phyloP scores from a whole-genome alignment of 2,329 filamentous ascomycete species.

The Westerdykella aurantiaca region DNA sequence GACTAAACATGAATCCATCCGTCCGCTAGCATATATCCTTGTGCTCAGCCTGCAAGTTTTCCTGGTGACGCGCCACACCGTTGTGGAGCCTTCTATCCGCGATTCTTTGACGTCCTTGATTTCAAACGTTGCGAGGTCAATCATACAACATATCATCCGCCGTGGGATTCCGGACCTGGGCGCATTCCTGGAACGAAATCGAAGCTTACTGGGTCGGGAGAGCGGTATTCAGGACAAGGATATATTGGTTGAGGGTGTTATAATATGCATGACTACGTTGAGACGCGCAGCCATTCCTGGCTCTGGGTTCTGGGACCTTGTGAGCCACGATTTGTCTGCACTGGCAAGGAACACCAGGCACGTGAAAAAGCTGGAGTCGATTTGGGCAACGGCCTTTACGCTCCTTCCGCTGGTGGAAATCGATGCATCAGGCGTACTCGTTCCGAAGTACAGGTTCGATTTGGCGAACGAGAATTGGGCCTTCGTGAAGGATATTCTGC shows the following conservation, averaged over 20 bases:
- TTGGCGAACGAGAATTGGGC: slow-evolving; percentile 46
- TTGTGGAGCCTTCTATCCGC: slow-evolving; percentile 9
- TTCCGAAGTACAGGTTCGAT: slow-evolving; percentile 38
- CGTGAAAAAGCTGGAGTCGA: slow-evolving; percentile 31
- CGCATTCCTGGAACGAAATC: slow-evolving; percentile 43
- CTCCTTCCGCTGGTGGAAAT: slow-evolving; percentile 51
- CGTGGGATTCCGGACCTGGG: slow-evolving; percentile 35
- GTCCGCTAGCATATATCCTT: slow-evolving; percentile 25
- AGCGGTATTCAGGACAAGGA: slow-evolving; percentile 44
- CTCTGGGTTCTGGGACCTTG: slow-evolving; percentile 41
- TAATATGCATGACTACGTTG: slow-evolving; percentile 45
- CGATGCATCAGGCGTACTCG: slow-evolving; percentile 45
- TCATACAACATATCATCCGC: slow-evolving; percentile 33
- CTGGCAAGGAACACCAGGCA: slow-evolving; percentile 15
- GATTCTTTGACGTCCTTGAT: slow-evolving; percentile 27
- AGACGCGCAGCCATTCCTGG: slow-evolving; percentile 22
- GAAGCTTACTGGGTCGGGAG: slow-evolving; percentile 39
- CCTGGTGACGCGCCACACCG: slow-evolving; percentile 26
- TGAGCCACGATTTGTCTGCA: slow-evolving; percentile 32
- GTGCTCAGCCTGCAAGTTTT: slow-evolving; percentile 26
- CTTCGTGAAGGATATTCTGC: slow-evolving; percentile 43
- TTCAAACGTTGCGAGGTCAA: slow-evolving; percentile 29
- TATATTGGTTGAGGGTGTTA: slow-evolving; percentile 41
- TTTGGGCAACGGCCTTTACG: slow-evolving; percentile 46
- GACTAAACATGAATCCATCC: slow-evolving; percentile 3